Evolutionary conservation across 2,329 filamentous ascomycete genomes (phyloP).

Genomic region (Monosporascus ibericus): DNA sequence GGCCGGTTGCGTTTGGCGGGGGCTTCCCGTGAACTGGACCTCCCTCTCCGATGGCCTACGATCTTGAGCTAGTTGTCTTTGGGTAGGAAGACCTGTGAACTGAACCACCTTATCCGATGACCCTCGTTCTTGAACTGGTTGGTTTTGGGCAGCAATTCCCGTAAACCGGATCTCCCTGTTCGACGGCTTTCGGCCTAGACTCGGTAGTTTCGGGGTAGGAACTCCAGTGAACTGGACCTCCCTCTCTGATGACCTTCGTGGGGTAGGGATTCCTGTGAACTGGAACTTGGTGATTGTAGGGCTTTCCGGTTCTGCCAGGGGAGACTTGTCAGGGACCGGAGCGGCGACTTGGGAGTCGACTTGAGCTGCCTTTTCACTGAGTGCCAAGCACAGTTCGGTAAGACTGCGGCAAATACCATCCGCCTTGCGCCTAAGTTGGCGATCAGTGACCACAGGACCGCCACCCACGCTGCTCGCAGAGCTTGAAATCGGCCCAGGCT

Average conservation of each 20-base stretch:
- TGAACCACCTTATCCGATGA: too few species aligned
- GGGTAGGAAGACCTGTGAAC: too few species aligned
- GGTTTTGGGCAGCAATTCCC: conserved; percentile 30
- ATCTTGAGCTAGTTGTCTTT: too few species aligned
- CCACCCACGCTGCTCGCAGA: conserved; percentile 56
- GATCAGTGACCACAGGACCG: conserved; percentile 57
- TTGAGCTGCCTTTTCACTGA: conserved; percentile 55
- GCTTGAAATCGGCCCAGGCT: conserved; percentile 62
- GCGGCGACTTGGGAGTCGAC: conserved; percentile 25
- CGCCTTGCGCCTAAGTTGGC: conserved; percentile 81
- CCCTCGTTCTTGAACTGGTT: conserved; percentile 15
- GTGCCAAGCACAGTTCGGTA: conserved; percentile 83
- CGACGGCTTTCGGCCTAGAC: conserved; percentile 9
- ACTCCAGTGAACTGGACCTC: conserved; percentile 22
- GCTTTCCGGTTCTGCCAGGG: conserved; percentile 27
- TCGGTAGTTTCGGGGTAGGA: neutral
- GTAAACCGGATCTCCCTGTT: neutral
- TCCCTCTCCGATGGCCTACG: conserved; percentile 16
- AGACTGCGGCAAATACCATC: conserved; percentile 89
- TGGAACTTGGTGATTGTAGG: conserved; percentile 38
- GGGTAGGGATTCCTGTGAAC: conserved; percentile 4
- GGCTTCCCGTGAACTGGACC: too few species aligned
- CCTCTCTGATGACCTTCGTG: conserved; percentile 16
- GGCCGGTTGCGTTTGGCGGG: neutral
- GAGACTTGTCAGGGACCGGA: conserved; percentile 19